A percentile compares a stretch with the other conserved stretches of the same genome.
Evolutionary conservation across 1,284 basidiomycete genomes (phyloP).

Genomic region (Irpex sp.): DNA sequence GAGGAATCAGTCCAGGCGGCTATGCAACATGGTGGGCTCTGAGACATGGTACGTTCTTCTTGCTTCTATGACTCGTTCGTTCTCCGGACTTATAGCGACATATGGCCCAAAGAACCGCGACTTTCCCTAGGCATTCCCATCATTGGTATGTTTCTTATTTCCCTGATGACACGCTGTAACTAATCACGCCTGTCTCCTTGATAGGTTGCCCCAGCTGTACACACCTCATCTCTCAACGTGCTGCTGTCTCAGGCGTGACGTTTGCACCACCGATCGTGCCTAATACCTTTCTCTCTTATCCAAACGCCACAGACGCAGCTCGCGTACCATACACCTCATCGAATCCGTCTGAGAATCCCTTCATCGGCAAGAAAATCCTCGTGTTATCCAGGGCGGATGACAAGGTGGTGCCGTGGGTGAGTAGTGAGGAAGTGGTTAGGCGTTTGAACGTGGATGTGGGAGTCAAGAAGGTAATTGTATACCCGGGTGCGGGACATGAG

Average conservation of each 20-base stretch:
- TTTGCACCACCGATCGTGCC: not conserved
- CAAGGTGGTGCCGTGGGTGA: constrained; percentile 48
- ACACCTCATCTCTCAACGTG: not conserved
- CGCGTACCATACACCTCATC: not conserved
- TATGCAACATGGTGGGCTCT: constrained; percentile 75
- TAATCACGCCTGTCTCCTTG: no score
- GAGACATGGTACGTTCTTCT: constrained; percentile 43
- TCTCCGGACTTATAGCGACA: no score
- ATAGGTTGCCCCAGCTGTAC: not conserved
- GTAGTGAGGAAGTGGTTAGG: constrained; percentile 44
- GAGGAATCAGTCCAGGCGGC: constrained; percentile 75
- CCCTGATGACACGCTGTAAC: no score
- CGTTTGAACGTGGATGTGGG: constrained; percentile 41
- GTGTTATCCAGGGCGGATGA: constrained; percentile 56
- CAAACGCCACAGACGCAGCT: not conserved
- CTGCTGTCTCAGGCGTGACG: not conserved
- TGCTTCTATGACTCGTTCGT: no score
- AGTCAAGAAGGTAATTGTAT: constrained; percentile 45
- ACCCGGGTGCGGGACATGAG: constrained; percentile 43
- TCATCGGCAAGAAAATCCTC: constrained; percentile 62
- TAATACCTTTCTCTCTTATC: not conserved
- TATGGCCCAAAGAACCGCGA: constrained; percentile 4
- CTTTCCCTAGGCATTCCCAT: constrained; percentile 5
- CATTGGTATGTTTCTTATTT: no score
- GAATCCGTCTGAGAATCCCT: constrained; percentile 44